Percentiles rank a stretch among this genome's conserved stretches.
These are phyloP conservation scores for Pichia insulana DNA, from an alignment of 805 yeast genomes.

Conservation along the genomic window DNA sequence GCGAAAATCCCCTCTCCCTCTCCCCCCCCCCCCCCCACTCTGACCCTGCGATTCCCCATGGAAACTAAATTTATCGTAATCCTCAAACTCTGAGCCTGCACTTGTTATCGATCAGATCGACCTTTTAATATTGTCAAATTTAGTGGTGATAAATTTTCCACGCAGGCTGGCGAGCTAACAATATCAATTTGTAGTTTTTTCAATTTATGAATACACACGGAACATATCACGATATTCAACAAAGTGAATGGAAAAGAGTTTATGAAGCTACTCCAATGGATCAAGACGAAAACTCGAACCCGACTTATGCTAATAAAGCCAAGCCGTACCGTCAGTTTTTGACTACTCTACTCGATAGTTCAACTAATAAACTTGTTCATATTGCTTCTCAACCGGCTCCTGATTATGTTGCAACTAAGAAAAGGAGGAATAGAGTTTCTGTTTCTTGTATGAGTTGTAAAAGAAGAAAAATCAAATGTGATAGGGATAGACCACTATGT, in stretches of 20 bases:
- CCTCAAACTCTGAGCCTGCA: no score
- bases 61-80: no score
- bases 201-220: no score
- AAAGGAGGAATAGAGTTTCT: slow-evolving; percentile 41
- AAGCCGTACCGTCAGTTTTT: slow-evolving; percentile 9
- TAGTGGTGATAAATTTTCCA: no score
- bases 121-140: no score
- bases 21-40: no score
- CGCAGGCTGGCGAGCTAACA: no score
- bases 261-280: neutral
- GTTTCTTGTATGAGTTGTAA: slow-evolving; percentile 35
- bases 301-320: neutral
- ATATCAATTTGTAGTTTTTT: no score
- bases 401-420: slow-evolving; percentile 9
- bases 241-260: neutral
- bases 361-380: slow-evolving; percentile 9
- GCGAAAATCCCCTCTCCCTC: no score
- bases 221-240: neutral
- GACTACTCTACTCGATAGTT: slow-evolving; percentile 7
- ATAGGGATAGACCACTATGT: slow-evolving; percentile 28
- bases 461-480: slow-evolving; percentile 40
- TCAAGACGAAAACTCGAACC: no score
- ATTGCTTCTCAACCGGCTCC: slow-evolving; percentile 9
- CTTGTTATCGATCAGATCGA: no score
- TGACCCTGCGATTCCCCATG: no score